phyloP scores from a whole-genome alignment of 2,329 filamentous ascomycete genomes.

The Xylaria arbuscula region DNA sequence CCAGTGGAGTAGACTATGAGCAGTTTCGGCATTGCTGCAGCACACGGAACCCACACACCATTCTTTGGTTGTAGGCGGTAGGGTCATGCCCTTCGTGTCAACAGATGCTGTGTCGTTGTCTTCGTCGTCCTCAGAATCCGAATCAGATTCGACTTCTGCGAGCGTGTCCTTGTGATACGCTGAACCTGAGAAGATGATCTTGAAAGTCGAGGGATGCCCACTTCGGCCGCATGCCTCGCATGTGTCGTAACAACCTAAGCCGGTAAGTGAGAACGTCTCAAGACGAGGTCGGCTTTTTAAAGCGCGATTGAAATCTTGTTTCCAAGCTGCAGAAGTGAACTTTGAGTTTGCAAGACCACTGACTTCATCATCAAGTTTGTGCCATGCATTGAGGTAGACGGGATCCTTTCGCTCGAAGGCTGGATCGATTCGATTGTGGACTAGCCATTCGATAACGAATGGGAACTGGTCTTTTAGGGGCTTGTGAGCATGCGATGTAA shows the following conservation, averaged over 20 bases:
- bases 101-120: conserved; percentile 51
- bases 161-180: conserved; percentile 75
- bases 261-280: conserved; percentile 58
- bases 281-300: conserved; percentile 74
- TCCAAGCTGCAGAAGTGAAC: conserved; percentile 78
- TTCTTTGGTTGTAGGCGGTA: conserved; percentile 53
- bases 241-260: conserved; percentile 52
- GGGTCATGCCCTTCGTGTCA: conserved; percentile 55
- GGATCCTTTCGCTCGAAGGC: conserved; percentile 70
- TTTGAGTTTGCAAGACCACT: conserved; percentile 75
- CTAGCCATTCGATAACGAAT: conserved; percentile 81
- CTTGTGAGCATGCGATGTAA: conserved; percentile 73
- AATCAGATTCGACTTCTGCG: conserved; percentile 66
- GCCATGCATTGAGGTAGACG: conserved; percentile 75
- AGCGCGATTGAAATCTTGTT: conserved; percentile 70
- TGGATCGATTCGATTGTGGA: conserved; percentile 81
- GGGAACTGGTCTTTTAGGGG: conserved; percentile 78
- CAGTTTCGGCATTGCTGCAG: conserved; percentile 69
- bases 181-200: conserved; percentile 71
- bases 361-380: conserved; percentile 77
- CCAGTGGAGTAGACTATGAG: conserved; percentile 81
- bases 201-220: conserved; percentile 73
- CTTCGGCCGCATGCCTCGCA: conserved; percentile 79
- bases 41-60: conserved; percentile 57
- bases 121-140: conserved; percentile 52